Evolutionary conservation across 2,329 filamentous ascomycete species (phyloP).

Genomic region (Phialophora macrospora): DNA sequence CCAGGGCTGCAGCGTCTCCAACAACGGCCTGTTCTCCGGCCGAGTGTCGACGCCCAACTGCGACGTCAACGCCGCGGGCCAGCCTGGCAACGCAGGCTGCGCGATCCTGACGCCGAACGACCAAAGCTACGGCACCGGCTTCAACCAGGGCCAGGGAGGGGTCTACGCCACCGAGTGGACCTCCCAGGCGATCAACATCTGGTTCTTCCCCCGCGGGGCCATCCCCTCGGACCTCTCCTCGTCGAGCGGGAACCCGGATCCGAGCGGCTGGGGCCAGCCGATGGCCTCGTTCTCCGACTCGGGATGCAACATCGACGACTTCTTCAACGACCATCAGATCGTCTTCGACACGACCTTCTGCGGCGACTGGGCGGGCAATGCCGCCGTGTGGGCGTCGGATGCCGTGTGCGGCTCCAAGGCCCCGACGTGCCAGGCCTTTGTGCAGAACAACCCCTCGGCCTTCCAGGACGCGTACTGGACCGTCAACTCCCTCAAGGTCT

Average conservation of each 20-base stretch:
- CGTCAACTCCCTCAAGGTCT: conserved; percentile 37
- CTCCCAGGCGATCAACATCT: conserved; percentile 71
- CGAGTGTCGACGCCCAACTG: conserved; percentile 62
- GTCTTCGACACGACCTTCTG: conserved; percentile 86
- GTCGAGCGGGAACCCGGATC: conserved; percentile 62
- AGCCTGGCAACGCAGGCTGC: conserved; percentile 63
- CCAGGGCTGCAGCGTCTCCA: conserved; percentile 62
- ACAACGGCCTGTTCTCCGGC: conserved; percentile 52
- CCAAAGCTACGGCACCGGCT: conserved; percentile 67
- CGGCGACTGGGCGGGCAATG: conserved; percentile 78
- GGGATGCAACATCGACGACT: conserved; percentile 70
- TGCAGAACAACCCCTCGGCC: conserved; percentile 69
- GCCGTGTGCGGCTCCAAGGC: conserved; percentile 65
- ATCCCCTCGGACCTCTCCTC: conserved; percentile 67
- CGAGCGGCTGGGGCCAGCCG: conserved; percentile 70
- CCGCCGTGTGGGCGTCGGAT: conserved; percentile 62
- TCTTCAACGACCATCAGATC: conserved; percentile 75
- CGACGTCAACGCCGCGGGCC: conserved; percentile 54
- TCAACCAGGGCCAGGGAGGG: conserved; percentile 72
- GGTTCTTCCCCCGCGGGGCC: conserved; percentile 74
- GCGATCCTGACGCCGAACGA: conserved; percentile 58
- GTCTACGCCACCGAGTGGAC: conserved; percentile 81
- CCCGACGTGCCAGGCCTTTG: conserved; percentile 71
- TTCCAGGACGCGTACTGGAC: conserved; percentile 69
- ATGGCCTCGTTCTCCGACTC: conserved; percentile 67